A percentile compares a stretch with the other conserved stretches of the same genome.
Conservation (phyloP, 2,329 filamentous ascomycete genomes). For the Cladobotryum mycophilum region DNA sequence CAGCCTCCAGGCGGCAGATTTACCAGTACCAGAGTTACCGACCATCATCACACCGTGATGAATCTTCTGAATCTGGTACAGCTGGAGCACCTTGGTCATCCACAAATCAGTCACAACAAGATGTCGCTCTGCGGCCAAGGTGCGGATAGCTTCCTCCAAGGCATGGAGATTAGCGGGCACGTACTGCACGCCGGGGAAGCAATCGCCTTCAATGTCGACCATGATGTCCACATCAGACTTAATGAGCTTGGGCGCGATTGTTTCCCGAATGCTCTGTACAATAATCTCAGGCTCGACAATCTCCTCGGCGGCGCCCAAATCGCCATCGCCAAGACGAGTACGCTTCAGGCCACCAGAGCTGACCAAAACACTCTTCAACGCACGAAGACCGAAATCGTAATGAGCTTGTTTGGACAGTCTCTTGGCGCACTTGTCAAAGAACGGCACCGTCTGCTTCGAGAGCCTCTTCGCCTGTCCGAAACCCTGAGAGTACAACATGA, state of each 20-base stretch:
- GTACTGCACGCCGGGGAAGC: conserved; percentile 91
- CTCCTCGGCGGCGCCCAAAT: conserved; percentile 55
- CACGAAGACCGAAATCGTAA: conserved; percentile 97
- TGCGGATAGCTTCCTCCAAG: conserved; percentile 73
- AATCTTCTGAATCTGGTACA: conserved; percentile 96
- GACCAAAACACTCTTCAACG: conserved; percentile 95
- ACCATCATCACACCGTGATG: conserved; percentile 99
- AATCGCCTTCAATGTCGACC: conserved; percentile 71
- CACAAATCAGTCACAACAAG: conserved; percentile 88
- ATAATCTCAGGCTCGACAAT: conserved; percentile 93
- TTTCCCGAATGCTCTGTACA: conserved; percentile 96
- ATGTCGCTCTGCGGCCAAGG: conserved; percentile 76
- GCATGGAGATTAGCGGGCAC: conserved; percentile 79
- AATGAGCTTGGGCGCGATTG: conserved; percentile 95
- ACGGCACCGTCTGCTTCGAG: conserved; percentile 93
- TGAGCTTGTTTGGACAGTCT: conserved; percentile 92
- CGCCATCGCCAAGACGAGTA: conserved; percentile 58
- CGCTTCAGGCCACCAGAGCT: conserved; percentile 96
- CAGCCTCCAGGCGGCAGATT: conserved; percentile 91
- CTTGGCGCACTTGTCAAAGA: conserved; percentile 85
- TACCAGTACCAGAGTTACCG: conserved; percentile 92
- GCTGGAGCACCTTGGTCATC: conserved; percentile 95
- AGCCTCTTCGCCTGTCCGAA: conserved; percentile 94
- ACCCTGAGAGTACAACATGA: conserved; percentile 99
- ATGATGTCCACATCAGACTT: conserved; percentile 86